Evolutionary conservation across 2,329 filamentous ascomycete genomes (phyloP), one percentile per base, ranked within the genome.

Genomic region (Aspergillus melleus): DNA sequence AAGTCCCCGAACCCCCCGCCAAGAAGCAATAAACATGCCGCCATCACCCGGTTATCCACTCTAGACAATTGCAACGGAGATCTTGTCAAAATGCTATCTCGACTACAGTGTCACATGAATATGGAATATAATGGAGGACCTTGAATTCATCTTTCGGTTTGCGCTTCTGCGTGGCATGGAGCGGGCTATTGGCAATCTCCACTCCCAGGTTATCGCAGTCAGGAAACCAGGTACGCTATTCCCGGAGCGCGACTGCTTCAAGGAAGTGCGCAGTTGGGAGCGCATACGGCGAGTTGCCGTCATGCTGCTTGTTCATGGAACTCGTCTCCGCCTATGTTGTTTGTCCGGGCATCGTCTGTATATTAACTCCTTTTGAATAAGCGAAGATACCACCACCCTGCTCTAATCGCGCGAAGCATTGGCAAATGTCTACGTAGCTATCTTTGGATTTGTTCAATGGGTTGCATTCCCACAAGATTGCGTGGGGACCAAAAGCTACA

Each of bases 1-100:
- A 92, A 74, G 89, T 98, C 42, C 95, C 95, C 29, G 90, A 91
- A 74, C 81, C 84, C 55, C 89, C 91, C 52, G 76, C 78, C 59
- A 67, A 72, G 61, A 67, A 74, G 61, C 68, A 74, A 66, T 70
- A 64, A 60, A 61, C 22, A 29, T 57, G 32, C 39, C 32, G 30
- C n/a, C 50, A 30, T 29, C n/a, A n/a, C 6, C 36, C 14, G 36
- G 36, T n/a, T 42, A 42, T 42, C 14, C 4, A 42, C 36, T 42
- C 36, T 8, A 42, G 36, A 20, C 29, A 20, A 32, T 51, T 42
- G 30, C 14, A 26, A 29, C 29, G 26, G 50, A 26, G 36, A 44
- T 24, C 14, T 51, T 44, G 32, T 52, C 30, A 8, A 39, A 52
- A 22, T 16, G 19, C 46, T 26, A 9, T 49, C 39, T 57, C 51